Percentiles rank a stretch among this genome's conserved stretches.
Evolutionary conservation across 148 eudicot species (phyloP).

Genomic region (Camellia lanceoleosa): DNA sequence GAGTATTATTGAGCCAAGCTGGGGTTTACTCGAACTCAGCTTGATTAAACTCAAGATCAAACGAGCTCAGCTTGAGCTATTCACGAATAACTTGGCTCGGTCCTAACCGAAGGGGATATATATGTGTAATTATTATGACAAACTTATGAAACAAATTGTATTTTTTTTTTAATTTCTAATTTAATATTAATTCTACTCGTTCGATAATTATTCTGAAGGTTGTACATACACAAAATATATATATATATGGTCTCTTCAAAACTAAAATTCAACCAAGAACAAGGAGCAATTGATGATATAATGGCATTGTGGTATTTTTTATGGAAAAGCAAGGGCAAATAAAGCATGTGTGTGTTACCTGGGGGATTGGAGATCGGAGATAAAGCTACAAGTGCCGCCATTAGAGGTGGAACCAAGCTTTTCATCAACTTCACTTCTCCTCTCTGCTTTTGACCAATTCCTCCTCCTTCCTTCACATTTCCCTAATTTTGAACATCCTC

Average conservation of each 20-base stretch:
- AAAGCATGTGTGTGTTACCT: constrained; percentile 11
- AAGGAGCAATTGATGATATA: not conserved
- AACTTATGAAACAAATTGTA: too few species aligned
- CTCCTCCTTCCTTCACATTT: constrained; percentile 25
- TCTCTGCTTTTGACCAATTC: constrained; percentile 6
- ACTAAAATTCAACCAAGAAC: not conserved
- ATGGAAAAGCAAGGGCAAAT: not conserved
- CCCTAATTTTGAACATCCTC: constrained; percentile 18
- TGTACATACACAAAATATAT: too few species aligned
- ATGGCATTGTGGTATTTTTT: not conserved
- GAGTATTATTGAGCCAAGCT: too few species aligned
- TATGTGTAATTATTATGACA: too few species aligned
- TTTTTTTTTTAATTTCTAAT: too few species aligned
- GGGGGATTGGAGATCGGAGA: constrained; percentile 30
- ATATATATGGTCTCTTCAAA: not conserved
- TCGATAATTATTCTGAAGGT: too few species aligned
- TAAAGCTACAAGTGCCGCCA: constrained; percentile 36
- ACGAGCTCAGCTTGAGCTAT: too few species aligned
- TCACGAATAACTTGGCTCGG: too few species aligned
- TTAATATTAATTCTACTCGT: too few species aligned
- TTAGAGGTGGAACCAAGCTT: constrained; percentile 23
- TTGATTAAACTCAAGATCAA: too few species aligned
- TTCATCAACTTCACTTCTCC: constrained; percentile 2
- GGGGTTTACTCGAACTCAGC: too few species aligned
- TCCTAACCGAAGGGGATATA: too few species aligned